Evolutionary conservation across 148 eudicot genomes (phyloP), one percentile per base, ranked within the genome.

Genomic region (Rhododendron henanense): DNA sequence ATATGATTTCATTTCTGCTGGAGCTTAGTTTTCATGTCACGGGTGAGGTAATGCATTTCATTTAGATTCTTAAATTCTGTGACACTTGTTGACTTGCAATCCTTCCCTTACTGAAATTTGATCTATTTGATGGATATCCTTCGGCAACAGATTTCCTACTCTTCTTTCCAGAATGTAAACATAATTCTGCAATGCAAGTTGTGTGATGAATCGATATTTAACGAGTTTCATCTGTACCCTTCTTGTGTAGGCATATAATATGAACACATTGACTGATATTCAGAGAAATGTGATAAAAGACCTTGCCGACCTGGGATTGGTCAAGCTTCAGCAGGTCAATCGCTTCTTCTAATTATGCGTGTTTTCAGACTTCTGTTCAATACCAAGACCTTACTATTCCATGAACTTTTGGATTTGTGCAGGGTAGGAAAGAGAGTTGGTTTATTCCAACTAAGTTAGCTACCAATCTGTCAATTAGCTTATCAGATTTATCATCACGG

Each of bases 351-450:
- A 23, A 69, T 4, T 55, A 76, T 48, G 25, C 28, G 41, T 31
- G 39, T 13, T 37, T 47, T 3, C 21, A 21, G 37, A 33, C 71
- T 79, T 45, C n/a, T 6, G 39, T 13, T 81, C 55, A 41, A 9
- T 53, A 25, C 81, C 21, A 63, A 1, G 37, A 77, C 23, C 25
- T 48, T 81, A 69, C 78, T 55, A 25, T 61, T 85, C 44, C 37
- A 35, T 35, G 2, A 21, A 28, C 7, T 9, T 75, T 65, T 88
- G 78, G 85, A 41, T 78, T 82, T 84, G 80, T 90, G 67, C 89
- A 97, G 99, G 99, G 99, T 53, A 94, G 93, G 93, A 97, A 93
- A 87, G 99, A 97, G 45, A 91, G 99, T 87, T 97, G 99, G 99
- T 97, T 97, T 85, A 85, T 97, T 81, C 99, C 98, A 23, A 97